Evolutionary conservation across 2,329 filamentous ascomycete species (phyloP).

Genomic region (Huntiella decipiens): DNA sequence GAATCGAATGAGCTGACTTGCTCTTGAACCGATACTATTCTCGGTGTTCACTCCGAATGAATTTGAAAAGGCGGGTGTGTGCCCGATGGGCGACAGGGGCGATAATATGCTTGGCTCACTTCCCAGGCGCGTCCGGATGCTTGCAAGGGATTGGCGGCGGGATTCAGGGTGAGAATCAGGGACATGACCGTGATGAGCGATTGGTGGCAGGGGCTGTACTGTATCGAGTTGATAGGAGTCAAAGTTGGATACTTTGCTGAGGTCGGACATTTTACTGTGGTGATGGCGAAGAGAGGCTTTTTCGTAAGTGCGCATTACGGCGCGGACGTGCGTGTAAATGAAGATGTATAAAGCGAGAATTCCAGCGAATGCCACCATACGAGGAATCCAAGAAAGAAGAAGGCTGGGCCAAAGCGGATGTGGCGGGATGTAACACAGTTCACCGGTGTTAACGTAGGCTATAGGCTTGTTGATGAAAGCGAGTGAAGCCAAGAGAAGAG

Average conservation of each 20-base stretch:
- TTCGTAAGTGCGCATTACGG: constrained; percentile 8
- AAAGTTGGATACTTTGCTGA: constrained; percentile 2
- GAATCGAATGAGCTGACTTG: constrained; percentile 6
- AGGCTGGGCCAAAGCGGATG: constrained; percentile 50
- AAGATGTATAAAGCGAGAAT: constrained; percentile 47
- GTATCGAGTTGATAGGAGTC: constrained; percentile 9
- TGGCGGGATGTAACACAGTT: constrained; percentile 51
- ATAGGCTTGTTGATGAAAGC: constrained; percentile 37
- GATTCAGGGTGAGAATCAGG: constrained; percentile 13
- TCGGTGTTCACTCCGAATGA: background rate
- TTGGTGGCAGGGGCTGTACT: constrained; percentile 17
- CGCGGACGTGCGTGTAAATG: constrained; percentile 49
- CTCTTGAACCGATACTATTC: background rate
- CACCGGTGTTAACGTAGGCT: constrained; percentile 43
- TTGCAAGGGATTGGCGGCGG: constrained; percentile 10
- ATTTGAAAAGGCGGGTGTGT: background rate
- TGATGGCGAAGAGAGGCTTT: constrained; percentile 7
- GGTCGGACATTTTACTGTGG: constrained; percentile 2
- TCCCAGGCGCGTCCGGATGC: background rate
- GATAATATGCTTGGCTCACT: constrained; percentile 3
- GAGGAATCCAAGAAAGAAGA: constrained; percentile 52
- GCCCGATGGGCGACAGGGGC: background rate
- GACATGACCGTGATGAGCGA: constrained; percentile 19
- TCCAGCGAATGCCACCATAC: constrained; percentile 46
- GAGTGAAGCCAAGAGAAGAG: constrained; percentile 39